Evolutionary conservation across 352 stramenopile genomes (phyloP).

Genomic region (Phytophthora pseudosyringae): DNA sequence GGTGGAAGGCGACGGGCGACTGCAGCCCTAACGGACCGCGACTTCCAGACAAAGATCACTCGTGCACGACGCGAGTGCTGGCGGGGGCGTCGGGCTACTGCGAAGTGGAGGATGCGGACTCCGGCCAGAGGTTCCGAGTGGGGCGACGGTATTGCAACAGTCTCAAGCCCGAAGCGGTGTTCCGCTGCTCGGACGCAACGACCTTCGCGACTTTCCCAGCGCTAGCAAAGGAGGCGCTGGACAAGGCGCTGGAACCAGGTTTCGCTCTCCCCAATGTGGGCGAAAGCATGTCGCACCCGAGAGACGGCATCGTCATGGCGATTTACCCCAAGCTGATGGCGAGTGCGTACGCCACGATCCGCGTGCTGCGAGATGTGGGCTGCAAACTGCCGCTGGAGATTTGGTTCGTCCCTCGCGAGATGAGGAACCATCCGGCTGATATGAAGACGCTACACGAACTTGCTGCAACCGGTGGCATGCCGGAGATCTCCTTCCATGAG

Average conservation of each 20-base stretch:
- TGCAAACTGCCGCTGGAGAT: conserved; percentile 56
- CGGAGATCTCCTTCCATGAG: conserved; percentile 25
- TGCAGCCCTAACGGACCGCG: conserved; percentile 29
- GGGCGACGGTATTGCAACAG: conserved; percentile 38
- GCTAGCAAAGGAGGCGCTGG: conserved; percentile 14
- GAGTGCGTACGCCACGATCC: conserved; percentile 44
- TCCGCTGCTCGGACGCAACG: conserved; percentile 47
- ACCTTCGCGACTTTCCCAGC: conserved; percentile 43
- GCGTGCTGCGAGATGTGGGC: conserved; percentile 36
- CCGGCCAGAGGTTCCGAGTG: conserved; percentile 34
- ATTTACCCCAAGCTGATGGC: conserved; percentile 54
- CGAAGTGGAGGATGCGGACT: conserved; percentile 38
- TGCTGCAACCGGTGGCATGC: conserved; percentile 22
- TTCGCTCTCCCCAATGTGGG: conserved; percentile 23
- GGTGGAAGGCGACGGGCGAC: conserved; percentile 27
- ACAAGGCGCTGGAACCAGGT: conserved; percentile 4
- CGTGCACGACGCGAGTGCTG: conserved; percentile 17
- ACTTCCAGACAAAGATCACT: conserved; percentile 19
- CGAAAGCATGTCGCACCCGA: neutral
- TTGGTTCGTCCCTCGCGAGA: conserved; percentile 47
- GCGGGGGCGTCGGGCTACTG: conserved; percentile 49
- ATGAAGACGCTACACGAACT: conserved; percentile 36
- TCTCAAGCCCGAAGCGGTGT: conserved; percentile 32
- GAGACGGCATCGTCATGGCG: conserved; percentile 56
- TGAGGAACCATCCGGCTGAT: conserved; percentile 22